Base-by-base conservation (phyloP, 2,329 filamentous ascomycete species). In the Fusarium brachygibbosum region DNA sequence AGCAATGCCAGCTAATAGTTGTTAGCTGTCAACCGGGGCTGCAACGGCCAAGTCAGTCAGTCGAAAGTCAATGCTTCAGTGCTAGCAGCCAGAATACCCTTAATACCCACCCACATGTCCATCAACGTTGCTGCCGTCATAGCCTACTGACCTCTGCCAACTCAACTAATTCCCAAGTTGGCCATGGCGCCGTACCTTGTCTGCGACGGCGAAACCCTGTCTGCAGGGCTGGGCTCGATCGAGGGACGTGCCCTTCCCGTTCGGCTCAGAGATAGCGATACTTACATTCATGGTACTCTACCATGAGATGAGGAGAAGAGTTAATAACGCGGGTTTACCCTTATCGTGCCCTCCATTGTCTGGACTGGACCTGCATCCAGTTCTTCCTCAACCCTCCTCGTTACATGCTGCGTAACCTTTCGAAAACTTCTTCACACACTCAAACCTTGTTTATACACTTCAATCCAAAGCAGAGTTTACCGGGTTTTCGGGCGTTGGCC, bases 231-330 rank as follows among this genome's bases (percentile, higher is more conserved):
- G 49, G 53, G 52, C 50, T 55, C 46, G 58, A 65, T 65, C 62
- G 62, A 63, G 64, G 68, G 68, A 71, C 68, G 68, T 70, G 67
- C 68, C 55, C 69, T 69, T 69, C 71, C 71, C 71, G 71, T 62
- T 63, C 54, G 59, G 53, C 63, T 62, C 46, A 67, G 59, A 69
- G 71, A 70, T 59, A 63, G 57, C 38, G 56, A 57, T 45, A 58
- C 42, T 54, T 58, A 49, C 45, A 52, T 41, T 42, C 32, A 58
- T 66, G 63, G 63, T 64, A 44, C 42, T 68, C 46, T 52, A 63
- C 50, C 11, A 41, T 49, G 44, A 52, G 57, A 68, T 70, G 63
- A 61, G 58, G 50, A 71, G 64, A 55, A 70, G 63, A 69, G 67
- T 69, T 69, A 69, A 63, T 68, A 70, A 69, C 67, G 58, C 63